phyloP scores from a whole-genome alignment of 2,329 filamentous ascomycete species.

The Fusarium torulosum region DNA sequence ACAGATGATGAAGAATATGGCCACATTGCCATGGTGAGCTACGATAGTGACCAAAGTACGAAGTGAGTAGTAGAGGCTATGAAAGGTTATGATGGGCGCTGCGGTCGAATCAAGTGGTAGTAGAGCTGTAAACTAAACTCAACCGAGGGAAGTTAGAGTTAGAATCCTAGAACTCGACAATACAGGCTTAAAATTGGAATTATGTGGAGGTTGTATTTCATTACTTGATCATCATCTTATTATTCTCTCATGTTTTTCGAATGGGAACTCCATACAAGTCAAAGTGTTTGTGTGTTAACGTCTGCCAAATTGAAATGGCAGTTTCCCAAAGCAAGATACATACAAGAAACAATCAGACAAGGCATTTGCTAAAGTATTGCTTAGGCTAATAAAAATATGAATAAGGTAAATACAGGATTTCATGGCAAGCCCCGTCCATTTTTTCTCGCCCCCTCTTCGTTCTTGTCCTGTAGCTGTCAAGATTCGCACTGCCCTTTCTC shows the following conservation, averaged over 20 bases:
- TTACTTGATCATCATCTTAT: not conserved
- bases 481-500: conserved; percentile 42
- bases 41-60: conserved; percentile 47
- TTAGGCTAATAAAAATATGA: conserved; percentile 34
- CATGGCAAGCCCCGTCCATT: conserved; percentile 15
- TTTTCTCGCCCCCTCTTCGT: conserved; percentile 18
- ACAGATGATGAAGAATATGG: conserved; percentile 54
- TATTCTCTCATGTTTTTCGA: not conserved
- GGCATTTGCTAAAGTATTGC: conserved; percentile 14
- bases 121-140: not conserved
- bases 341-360: conserved; percentile 9
- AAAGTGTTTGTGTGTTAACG: not conserved
- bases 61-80: conserved; percentile 1
- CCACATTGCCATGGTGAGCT: conserved; percentile 55
- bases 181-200: not conserved
- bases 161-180: not conserved
- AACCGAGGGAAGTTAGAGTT: not conserved
- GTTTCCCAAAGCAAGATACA: conserved; percentile 8
- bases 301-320: not conserved
- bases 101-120: not conserved
- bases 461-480: conserved; percentile 34
- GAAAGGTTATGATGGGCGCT: not conserved
- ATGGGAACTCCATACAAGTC: too few relatives aligned
- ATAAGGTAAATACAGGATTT: conserved; percentile 42
- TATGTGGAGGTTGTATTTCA: too few relatives aligned